These are phyloP conservation scores for Fonsecaea nubica DNA, from an alignment of 2,329 filamentous ascomycete genomes.

Conservation along the genomic window DNA sequence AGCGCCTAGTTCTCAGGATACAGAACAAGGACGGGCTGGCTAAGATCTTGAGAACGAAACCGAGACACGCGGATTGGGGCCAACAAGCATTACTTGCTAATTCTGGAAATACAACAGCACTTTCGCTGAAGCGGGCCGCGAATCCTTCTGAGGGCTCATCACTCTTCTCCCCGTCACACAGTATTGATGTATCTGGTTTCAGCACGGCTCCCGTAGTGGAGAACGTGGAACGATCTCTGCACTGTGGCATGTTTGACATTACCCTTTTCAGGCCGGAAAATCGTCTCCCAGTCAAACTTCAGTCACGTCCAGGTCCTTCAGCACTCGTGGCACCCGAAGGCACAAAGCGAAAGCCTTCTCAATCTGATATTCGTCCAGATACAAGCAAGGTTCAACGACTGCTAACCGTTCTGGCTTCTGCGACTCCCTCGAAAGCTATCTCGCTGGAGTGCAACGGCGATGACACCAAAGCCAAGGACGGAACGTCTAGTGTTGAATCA, in stretches of 20 bases:
- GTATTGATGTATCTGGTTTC: neutral
- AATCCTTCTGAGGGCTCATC: neutral
- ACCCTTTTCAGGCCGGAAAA: neutral
- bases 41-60: constrained; percentile 7
- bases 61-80: neutral
- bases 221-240: neutral
- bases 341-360: constrained; percentile 26
- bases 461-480: neutral
- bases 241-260: neutral
- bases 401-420: neutral
- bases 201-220: neutral
- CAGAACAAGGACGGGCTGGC: constrained; percentile 21
- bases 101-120: neutral
- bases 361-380: constrained; percentile 15
- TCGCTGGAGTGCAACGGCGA: neutral
- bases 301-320: neutral
- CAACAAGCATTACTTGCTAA: neutral
- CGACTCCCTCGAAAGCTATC: constrained; percentile 1
- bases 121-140: neutral
- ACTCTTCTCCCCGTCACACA: neutral
- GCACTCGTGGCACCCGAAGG: neutral
- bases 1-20: constrained; percentile 23
- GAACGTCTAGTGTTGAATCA: neutral
- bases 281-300: neutral
- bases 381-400: constrained; percentile 13